phyloP scores from a whole-genome alignment of 805 yeast species.

The Starmera caribaea region DNA sequence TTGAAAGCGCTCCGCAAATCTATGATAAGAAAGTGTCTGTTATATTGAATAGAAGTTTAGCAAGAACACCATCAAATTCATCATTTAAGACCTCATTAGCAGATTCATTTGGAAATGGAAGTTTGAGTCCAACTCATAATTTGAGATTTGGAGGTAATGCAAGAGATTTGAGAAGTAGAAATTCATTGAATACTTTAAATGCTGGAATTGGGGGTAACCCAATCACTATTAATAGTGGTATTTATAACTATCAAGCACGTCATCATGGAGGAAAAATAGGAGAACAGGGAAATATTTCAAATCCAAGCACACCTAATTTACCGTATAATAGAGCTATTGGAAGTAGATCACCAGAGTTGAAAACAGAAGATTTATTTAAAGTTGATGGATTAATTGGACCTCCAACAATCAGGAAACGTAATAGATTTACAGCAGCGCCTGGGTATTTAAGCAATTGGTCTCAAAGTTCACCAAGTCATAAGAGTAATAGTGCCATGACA shows the following conservation, averaged over 20 bases:
- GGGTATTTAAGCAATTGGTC: conserved; percentile 13
- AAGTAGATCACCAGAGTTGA: conserved; percentile 8
- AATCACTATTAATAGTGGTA: no score
- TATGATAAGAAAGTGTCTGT: conserved; percentile 73
- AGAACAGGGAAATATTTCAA: no score
- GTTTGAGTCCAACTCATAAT: conserved; percentile 11
- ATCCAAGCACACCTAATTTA: no score
- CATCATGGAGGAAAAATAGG: no score
- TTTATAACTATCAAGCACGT: no score
- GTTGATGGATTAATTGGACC: conserved; percentile 28
- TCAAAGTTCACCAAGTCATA: conserved; percentile 19
- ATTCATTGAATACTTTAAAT: not conserved
- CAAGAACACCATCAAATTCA: conserved; percentile 63
- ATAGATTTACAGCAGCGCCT: conserved; percentile 12
- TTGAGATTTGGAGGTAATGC: conserved; percentile 2
- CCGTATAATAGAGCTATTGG: no score
- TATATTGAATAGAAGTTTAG: conserved; percentile 64
- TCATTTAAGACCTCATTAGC: conserved; percentile 72
- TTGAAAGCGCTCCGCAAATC: conserved; percentile 66
- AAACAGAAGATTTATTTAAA: conserved; percentile 32
- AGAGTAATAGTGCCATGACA: not conserved
- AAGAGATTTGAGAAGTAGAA: conserved; percentile 7
- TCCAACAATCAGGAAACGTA: conserved; percentile 8
- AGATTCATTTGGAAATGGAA: conserved; percentile 42
- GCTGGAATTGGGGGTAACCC: no score